Conservation (phyloP, 768 basidiomycete species). For the Hypholoma fasciculare region DNA sequence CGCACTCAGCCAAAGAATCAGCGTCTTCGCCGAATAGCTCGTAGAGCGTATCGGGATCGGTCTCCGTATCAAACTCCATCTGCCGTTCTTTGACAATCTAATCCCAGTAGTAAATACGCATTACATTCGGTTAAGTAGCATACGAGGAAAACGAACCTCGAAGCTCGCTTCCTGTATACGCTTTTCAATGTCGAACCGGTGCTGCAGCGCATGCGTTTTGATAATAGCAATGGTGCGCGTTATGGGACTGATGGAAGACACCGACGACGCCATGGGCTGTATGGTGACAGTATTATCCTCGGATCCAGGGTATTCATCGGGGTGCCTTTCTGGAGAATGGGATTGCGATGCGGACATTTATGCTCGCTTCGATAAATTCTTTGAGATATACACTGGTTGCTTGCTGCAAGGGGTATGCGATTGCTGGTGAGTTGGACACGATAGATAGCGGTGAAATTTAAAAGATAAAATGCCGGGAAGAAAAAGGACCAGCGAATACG, state of each 20-base stretch:
- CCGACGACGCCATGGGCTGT: constrained; percentile 11
- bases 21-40: constrained; percentile 83
- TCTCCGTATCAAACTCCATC: constrained; percentile 86
- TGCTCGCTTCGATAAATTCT: constrained; percentile 1
- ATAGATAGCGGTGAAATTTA: neutral
- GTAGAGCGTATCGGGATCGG: constrained; percentile 75
- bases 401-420: neutral
- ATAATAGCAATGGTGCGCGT: constrained; percentile 82
- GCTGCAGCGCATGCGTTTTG: constrained; percentile 72
- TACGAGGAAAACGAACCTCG: constrained; percentile 51
- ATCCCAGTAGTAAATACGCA: neutral
- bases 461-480: neutral
- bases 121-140: neutral
- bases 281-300: constrained; percentile 8
- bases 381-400: neutral
- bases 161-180: constrained; percentile 80
- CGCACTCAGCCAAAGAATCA: constrained; percentile 74
- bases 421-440: constrained; percentile 2
- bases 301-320: constrained; percentile 10
- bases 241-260: constrained; percentile 21
- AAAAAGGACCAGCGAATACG: constrained; percentile 2
- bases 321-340: constrained; percentile 21
- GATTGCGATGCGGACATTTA: constrained; percentile 23
- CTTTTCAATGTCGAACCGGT: constrained; percentile 80
- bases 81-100: constrained; percentile 84